Percentiles rank a stretch among this genome's conserved stretches.
Conservation (phyloP, 2,329 filamentous ascomycete genomes). For the Venturia carpophila region DNA sequence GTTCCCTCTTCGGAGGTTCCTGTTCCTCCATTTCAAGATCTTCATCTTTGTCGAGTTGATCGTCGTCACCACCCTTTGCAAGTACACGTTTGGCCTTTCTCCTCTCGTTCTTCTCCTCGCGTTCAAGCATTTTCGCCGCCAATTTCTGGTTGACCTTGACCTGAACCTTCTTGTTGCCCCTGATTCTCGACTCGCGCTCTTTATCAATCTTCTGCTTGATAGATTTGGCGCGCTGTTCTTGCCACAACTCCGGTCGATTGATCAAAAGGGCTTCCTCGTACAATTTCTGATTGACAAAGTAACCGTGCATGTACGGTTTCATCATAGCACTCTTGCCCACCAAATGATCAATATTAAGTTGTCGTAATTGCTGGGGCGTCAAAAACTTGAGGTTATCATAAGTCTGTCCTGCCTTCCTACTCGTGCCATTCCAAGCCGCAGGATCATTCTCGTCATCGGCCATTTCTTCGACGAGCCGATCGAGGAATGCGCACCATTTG, state of each 20-base stretch:
- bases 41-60: slow-evolving; percentile 36
- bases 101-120: slow-evolving; percentile 59
- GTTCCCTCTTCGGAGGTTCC: slow-evolving; percentile 40
- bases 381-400: slow-evolving; percentile 99
- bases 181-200: slow-evolving; percentile 88
- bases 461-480: slow-evolving; percentile 98
- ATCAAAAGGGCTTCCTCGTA: slow-evolving; percentile 94
- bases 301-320: slow-evolving; percentile 97
- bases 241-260: slow-evolving; percentile 86
- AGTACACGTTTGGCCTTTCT: slow-evolving; percentile 40
- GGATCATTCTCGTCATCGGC: slow-evolving; percentile 68
- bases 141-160: slow-evolving; percentile 81
- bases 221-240: slow-evolving; percentile 83
- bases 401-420: slow-evolving; percentile 59
- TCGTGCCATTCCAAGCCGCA: slow-evolving; percentile 40
- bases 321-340: slow-evolving; percentile 84
- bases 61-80: slow-evolving; percentile 52
- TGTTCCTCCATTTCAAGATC: slow-evolving; percentile 41
- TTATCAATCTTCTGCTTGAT: slow-evolving; percentile 95
- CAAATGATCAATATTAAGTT: slow-evolving; percentile 78
- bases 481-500: slow-evolving; percentile 92
- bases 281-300: slow-evolving; percentile 89
- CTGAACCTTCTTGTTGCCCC: slow-evolving; percentile 82
- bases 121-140: slow-evolving; percentile 55
- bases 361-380: slow-evolving; percentile 75